Base-by-base conservation (phyloP, 2,329 filamentous ascomycete species). In the Pezicula carpinea region DNA sequence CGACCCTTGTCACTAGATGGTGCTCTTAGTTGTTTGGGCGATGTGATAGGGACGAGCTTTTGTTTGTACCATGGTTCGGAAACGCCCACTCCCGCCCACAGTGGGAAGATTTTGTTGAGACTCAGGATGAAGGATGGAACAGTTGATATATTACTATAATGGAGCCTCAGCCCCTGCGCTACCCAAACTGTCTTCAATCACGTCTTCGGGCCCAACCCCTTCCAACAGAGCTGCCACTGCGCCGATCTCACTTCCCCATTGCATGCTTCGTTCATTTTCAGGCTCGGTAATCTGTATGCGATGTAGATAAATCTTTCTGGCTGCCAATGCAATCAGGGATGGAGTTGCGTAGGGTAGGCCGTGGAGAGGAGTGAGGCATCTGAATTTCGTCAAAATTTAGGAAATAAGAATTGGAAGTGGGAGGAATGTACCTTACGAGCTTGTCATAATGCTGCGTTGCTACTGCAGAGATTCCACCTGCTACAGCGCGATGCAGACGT, bases 271-370 rank as follows among this genome's bases (percentile, higher is more conserved):
- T 69, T 97, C 93, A 48, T 82, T 80, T 51, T 81, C 77, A 1
- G 88, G 77, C 1, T 69, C 67, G 0, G 85, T 80, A 46, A 96
- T 77, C 13, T 79, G 67, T 26, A 99, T 82, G 7, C 90, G 83
- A 68, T 99, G 93, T 15, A 86, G 75, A 62, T 95, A 99, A 19
- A 95, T 79, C 69, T 97, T 97, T 51, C 81, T 81, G 2, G 85
- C 83, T 5, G 93, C 93, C 39, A 99, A 73, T 6, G 77, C 81
- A 17, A 96, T 84, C 21, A 97, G 77, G 1, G 89, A 87, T 0
- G 93, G 92, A 0, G 91, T 90, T 5, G 89, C 83, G 64, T 85
- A 97, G 57, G 85, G 77, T 14, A 95, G 71, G 1, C 82, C 79
- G 64, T 97, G 92, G 15, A 99, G 72, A 1, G 89, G 82, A 4